These are phyloP conservation scores for Trichoderma endophyticum DNA, from an alignment of 2,329 filamentous ascomycete species.

Conservation along the genomic window DNA sequence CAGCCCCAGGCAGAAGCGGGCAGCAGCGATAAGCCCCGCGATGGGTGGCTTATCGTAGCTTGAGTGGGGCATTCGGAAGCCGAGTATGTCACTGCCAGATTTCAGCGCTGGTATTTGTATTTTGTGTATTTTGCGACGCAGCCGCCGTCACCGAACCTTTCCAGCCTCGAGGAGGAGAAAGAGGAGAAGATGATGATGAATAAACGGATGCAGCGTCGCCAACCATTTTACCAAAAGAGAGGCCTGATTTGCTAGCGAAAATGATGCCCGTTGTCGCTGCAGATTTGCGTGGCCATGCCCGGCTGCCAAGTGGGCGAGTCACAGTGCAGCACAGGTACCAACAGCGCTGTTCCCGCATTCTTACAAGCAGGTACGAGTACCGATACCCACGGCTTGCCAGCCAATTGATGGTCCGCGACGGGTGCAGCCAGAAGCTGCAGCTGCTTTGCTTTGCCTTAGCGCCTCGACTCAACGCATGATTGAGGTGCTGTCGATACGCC, in stretches of 20 bases:
- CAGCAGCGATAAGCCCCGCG: conserved; percentile 20
- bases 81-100: conserved; percentile 6
- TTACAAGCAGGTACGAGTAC: background rate
- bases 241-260: background rate
- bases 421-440: conserved; percentile 2
- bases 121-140: background rate
- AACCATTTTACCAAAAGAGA: background rate
- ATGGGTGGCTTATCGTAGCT: conserved; percentile 20
- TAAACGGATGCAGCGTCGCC: background rate
- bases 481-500: background rate
- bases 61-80: conserved; percentile 4
- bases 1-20: conserved; percentile 19
- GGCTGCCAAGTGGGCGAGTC: background rate
- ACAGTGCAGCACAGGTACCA: background rate
- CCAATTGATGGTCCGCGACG: background rate
- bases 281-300: background rate
- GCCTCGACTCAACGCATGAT: background rate
- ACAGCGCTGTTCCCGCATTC: background rate
- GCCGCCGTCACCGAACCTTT: background rate
- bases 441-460: conserved; percentile 3
- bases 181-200: background rate
- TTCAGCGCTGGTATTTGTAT: background rate
- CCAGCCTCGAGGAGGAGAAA: background rate
- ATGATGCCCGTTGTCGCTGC: background rate
- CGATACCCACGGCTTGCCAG: background rate